Evolutionary conservation across 2,329 filamentous ascomycete species (phyloP).

Genomic region (Diplodia sapinea): DNA sequence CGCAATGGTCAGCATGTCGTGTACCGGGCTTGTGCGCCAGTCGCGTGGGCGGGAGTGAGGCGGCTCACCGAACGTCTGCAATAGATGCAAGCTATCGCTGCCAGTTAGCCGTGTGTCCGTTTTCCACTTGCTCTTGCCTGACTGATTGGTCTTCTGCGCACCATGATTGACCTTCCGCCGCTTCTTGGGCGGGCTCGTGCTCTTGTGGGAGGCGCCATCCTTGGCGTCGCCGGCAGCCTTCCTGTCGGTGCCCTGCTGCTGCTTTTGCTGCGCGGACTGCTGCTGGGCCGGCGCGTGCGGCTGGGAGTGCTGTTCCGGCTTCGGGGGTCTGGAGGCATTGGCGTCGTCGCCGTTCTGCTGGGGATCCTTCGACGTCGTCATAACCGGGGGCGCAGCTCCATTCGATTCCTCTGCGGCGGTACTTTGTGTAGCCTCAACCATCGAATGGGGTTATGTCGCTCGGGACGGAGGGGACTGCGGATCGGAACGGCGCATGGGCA

Average conservation of each 20-base stretch:
- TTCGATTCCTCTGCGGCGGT: constrained; percentile 39
- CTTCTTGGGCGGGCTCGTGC: constrained; percentile 51
- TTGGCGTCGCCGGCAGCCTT: constrained; percentile 5
- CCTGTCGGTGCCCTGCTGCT: constrained; percentile 11
- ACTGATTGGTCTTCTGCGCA: constrained; percentile 36
- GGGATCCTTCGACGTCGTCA: constrained; percentile 43
- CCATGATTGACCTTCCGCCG: constrained; percentile 61
- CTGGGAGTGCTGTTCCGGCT: constrained; percentile 30
- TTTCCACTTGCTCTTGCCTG: neutral
- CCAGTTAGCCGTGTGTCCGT: constrained; percentile 15
- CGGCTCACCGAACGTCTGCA: constrained; percentile 58
- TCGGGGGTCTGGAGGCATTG: constrained; percentile 39
- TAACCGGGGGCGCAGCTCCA: constrained; percentile 44
- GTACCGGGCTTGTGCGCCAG: constrained; percentile 31
- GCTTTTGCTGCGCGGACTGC: neutral
- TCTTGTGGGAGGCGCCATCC: constrained; percentile 17
- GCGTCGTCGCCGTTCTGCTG: constrained; percentile 40
- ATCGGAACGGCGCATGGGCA: constrained; percentile 31
- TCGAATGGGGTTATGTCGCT: constrained; percentile 41
- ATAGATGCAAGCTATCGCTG: constrained; percentile 55
- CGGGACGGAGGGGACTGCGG: constrained; percentile 36
- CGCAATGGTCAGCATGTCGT: constrained; percentile 42
- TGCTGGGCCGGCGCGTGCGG: constrained; percentile 5
- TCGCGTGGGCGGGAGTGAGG: constrained; percentile 33
- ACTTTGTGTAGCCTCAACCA: constrained; percentile 45